Percentiles rank a stretch among this genome's conserved stretches.
Evolutionary conservation across 306 rosid genomes (phyloP).

Genomic region (Trifolium pratense): DNA sequence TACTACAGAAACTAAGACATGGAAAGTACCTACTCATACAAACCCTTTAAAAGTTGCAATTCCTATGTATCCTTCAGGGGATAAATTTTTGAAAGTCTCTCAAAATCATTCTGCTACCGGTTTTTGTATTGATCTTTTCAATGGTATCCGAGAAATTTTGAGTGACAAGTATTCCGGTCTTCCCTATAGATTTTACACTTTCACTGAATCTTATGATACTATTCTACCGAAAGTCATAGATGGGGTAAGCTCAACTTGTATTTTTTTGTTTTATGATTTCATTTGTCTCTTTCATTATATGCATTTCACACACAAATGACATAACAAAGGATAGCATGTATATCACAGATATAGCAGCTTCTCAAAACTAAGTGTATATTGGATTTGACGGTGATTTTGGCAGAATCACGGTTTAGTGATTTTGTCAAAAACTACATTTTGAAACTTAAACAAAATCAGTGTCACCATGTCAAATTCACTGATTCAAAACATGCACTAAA

Average conservation of each 20-base stretch:
- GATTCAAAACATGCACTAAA: too few species aligned
- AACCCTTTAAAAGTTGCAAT: constrained; percentile 57
- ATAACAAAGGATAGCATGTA: not conserved
- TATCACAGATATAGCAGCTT: too few species aligned
- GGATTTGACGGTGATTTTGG: too few species aligned
- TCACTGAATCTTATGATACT: constrained; percentile 39
- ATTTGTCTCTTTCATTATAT: constrained; percentile 5
- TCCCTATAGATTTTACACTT: constrained; percentile 35
- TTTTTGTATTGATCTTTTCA: constrained; percentile 54
- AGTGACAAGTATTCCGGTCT: constrained; percentile 40
- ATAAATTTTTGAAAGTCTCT: constrained; percentile 48
- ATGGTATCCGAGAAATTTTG: constrained; percentile 5
- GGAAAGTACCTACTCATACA: constrained; percentile 47
- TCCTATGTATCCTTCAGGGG: constrained; percentile 51
- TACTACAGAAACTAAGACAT: constrained; percentile 40
- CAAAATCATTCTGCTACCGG: constrained; percentile 41
- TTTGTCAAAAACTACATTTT: not conserved
- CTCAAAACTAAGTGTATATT: not conserved
- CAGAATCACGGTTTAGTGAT: too few species aligned
- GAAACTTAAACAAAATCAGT: not conserved
- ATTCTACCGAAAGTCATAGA: constrained; percentile 38
- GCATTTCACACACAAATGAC: constrained; percentile 8
- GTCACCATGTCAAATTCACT: not conserved
- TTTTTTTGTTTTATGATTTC: not conserved
- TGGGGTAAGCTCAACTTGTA: constrained; percentile 42